Evolutionary conservation across 768 basidiomycete species (phyloP), one percentile per base, ranked within the genome.

Genomic region (Rhodocollybia butyracea): DNA sequence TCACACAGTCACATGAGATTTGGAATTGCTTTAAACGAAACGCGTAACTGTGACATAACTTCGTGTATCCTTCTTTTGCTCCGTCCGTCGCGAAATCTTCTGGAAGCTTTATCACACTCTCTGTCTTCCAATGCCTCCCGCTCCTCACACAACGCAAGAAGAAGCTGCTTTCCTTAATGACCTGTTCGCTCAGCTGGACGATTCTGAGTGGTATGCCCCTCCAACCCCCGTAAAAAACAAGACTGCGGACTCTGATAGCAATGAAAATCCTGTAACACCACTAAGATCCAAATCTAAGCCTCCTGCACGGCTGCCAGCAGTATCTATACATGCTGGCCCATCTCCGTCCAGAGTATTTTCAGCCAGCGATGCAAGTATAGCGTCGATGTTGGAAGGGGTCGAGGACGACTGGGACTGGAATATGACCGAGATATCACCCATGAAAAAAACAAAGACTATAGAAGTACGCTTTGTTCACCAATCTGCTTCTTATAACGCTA

Each of bases 381-480:
- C 69, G 2, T 63, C 69, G 3, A 72, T 89, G 13, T 63, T 86
- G n/a, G 80, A 85, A 27, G 88, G 86, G 0, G 83, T 82, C 1
- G 88, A 86, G 1, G 87, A 87, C 61, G 73, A 78, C 34, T 88
- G 87, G 84, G 85, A 90, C 59, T 83, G 85, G 80, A 81, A 83
- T 57, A 78, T 79, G 74, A 72, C 76, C 57, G 75, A 76, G 29
- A 57, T 80, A 40, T 78, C 77, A 2, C 83, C 84, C 3, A 77
- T 73, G 55, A 85, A 81, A 11, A 70, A 69, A 51, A 61, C 62
- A 15, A 22, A 38, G 39, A n/a, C 5, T 5, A 54, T 46, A 62
- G 60, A 60, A 65, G 47, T 42, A 32, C 30, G 40, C 36, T 38
- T 12, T 48, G 40, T 15, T 32, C 13, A 21, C 22, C 13, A 43